Conservation (phyloP, 805 yeast genomes). For the Blastobotrys parvus region DNA sequence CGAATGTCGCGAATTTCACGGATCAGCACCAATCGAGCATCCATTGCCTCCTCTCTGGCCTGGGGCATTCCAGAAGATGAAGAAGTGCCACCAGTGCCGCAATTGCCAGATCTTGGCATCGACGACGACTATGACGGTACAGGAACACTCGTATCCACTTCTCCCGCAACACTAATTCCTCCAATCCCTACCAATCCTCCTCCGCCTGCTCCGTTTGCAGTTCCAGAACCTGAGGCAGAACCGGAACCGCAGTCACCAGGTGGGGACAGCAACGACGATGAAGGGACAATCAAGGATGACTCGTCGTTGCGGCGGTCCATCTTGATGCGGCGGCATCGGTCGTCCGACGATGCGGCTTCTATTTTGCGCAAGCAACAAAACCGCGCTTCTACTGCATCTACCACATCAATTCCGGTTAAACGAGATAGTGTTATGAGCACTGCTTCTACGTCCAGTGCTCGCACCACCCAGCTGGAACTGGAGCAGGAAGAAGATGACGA, state of each 20-base stretch:
- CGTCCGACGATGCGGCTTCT: background rate
- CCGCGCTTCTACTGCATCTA: background rate
- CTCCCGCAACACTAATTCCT: background rate
- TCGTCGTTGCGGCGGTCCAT: background rate
- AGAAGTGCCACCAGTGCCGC: constrained; percentile 18
- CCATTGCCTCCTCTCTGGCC: constrained; percentile 20
- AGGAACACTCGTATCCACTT: background rate
- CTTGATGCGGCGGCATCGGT: background rate
- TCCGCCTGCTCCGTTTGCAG: no score
- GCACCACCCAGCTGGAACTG: background rate
- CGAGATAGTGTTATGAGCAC: background rate
- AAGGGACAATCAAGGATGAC: background rate
- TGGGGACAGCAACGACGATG: background rate
- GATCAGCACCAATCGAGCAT: constrained; percentile 15
- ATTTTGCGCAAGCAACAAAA: background rate
- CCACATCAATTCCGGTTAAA: background rate
- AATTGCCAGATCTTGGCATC: constrained; percentile 7
- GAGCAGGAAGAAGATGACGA: constrained; percentile 4
- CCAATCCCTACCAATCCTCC: background rate
- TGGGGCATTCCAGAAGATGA: constrained; percentile 19
- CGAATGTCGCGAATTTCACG: constrained; percentile 29
- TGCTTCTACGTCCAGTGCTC: background rate
- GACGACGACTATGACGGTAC: background rate
- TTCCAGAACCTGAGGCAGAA: no score
- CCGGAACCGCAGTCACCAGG: no score